Base-by-base conservation (phyloP, 495 filamentous ascomycete genomes). In the Penicillium paxilli region DNA sequence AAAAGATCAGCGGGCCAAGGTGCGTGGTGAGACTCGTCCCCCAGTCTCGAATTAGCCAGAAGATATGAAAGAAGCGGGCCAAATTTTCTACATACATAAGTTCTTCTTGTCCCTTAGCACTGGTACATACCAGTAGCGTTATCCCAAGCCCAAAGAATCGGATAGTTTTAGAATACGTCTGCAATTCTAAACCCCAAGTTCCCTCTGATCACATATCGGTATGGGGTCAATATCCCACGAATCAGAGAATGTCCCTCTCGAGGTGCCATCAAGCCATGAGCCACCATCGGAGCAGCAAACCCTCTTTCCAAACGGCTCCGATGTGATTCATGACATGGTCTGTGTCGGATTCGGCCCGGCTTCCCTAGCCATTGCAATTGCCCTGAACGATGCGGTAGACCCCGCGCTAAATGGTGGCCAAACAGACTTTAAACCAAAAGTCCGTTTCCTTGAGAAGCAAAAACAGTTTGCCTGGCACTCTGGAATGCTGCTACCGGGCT, bases 321-420 rank as follows among this genome's bases (percentile, higher is more conserved):
- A 86, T 30, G 80, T 84, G 35, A 67, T 87, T 24, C 85, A 91
- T 57, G 93, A 97, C 62, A 68, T 98, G 24, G 74, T 97, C 38
- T 96, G 93, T 69, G 81, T 96, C 26, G 93, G 93, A 30, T 98
- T 97, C 62, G 93, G 93, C 1, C 93, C 93, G 11, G 92, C 93
- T 11, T 94, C 91, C 51, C 81, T 96, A 11, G 87, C 93, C 16
- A 91, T 97, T 48, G 92, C 88, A 10, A 86, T 96, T 45, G 93
- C 93, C 8, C 77, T 96, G 22, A 85, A 94, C 65, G 93, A 98
- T 68, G 72, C 73, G 55, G 47, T 80, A 76, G 60, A 79, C 49
- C 64, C 72, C 32, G 38, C 75, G 49, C 51, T 66, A 40, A 65
- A 52, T 58, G 45, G 65, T 64, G 49, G 63, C 59, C 16, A 42